Evolutionary conservation across 2,329 filamentous ascomycete genomes (phyloP), one percentile per base, ranked within the genome.

Genomic region (Aplosporella prunicola): DNA sequence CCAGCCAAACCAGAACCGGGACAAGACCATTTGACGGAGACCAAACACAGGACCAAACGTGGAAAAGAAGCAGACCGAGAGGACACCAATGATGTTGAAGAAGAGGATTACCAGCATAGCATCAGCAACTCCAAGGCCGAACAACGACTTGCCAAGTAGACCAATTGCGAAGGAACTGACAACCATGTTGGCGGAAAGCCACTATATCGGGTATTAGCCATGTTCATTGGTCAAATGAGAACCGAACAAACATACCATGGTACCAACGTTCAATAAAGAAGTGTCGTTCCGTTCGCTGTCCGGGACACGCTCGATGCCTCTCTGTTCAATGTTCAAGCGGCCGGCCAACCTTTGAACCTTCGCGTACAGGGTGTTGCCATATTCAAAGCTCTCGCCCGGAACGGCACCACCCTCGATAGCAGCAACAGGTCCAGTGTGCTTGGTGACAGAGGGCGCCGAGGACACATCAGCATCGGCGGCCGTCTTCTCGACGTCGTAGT

Each of bases 1-100:
- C 60, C 74, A 83, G 7, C 82, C 82, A 54, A 86, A 87, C 61
- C 71, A 87, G 61, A 80, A 87, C 23, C 82, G 69, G 9, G 79
- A 78, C n/a, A 88, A 67, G 1, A 87, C 80, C 78, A 88, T 86
- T 53, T 87, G 83, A 38, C 83, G 74, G 45, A 87, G 66, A 4
- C 82, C 83, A 46, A 85, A 86, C 7, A 64, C 63, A 3, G 83
- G 78, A 3, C 83, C 82, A 51, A 87, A 85, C 13, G 76, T 82
- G 2, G 79, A 82, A 66, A 87, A 87, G 60, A 80, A 85, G 52
- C 75, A 80, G 11, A 85, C 82, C 0, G 82, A 79, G 32, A 78
- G 52, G 32, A 81, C 71, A n/a, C 79, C 81, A 8, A 89, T 63
- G 4, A 85, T 53, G 49, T 87, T 88, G 64, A 88, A 74, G 61